Evolutionary conservation across 169 alveolate species (phyloP), one percentile per base, ranked within the genome.

Genomic region (Eimeria nieschulzi): DNA sequence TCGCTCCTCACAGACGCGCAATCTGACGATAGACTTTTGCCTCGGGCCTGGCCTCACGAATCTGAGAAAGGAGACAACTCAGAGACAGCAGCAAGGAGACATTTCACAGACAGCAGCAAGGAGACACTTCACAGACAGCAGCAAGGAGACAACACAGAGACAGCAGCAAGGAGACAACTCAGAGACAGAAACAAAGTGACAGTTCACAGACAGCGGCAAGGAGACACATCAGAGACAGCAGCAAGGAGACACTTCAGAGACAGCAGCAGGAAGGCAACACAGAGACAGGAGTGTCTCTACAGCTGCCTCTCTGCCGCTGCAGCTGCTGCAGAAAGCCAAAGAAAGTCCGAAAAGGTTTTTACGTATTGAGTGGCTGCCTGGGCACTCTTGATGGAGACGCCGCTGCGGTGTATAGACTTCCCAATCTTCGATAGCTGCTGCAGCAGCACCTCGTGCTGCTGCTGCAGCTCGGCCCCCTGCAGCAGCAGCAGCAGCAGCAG

Each of bases 401-500:
- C 73, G 73, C 73, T 64, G 73, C 73, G 73, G 73, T 64, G 73
- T 64, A 9, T 64, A 23, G 73, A 64, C 73, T 64, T 12, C 17
- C 23, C 23, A 9, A 64, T 19, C 23, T 19, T 64, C 33, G 33
- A 12, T 23, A 64, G 73, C 73, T 64, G 73, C 73, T 64, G 73
- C 73, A 10, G 33, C 73, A 64, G 25, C 25, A 19, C 23, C 73
- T 64, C 73, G 26, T 64, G 73, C 73, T 64, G 73, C 73, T 64
- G 73, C 73, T 64, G 73, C 73, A 64, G 73, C 73, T 64, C 73
- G 10, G 10, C 73, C 26, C 73, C 73, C 73, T 64, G 73, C 73
- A 64, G 73, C 17, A n/a, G 25, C 73, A 64, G 73, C 73, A 64
- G 73, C 25, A 64, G 73, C 73, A 64, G 73, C 17, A 23, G 25